Conservation (phyloP, 140 eudicot species). For the Ambrosia hybrid region DNA sequence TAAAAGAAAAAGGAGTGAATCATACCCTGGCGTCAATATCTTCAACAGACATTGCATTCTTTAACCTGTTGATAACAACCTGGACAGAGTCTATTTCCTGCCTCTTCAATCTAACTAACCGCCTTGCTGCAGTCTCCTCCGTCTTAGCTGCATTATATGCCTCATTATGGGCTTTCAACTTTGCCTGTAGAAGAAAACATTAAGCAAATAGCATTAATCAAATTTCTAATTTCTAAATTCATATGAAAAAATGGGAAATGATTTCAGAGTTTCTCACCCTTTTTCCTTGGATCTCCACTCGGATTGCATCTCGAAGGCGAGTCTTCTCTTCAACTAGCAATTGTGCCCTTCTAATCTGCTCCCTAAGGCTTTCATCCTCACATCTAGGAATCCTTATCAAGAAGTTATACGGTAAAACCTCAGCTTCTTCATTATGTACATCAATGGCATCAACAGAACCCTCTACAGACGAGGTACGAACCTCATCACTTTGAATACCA, state of each 20-base stretch:
- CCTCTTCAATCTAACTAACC: constrained; percentile 53
- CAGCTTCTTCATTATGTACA: constrained; percentile 35
- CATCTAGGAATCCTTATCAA: constrained; percentile 69
- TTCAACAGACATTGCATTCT: constrained; percentile 73
- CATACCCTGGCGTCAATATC: constrained; percentile 72
- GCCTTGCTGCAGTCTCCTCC: constrained; percentile 60
- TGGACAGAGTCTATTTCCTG: constrained; percentile 71
- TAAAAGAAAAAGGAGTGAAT: constrained; percentile 12
- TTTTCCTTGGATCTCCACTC: constrained; percentile 40
- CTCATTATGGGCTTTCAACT: constrained; percentile 40
- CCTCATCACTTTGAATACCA: constrained; percentile 33
- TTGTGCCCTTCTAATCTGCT: constrained; percentile 60
- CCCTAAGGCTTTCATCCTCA: constrained; percentile 60
- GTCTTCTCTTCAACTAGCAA: constrained; percentile 71
- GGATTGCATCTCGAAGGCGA: constrained; percentile 55
- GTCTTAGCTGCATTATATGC: constrained; percentile 53
- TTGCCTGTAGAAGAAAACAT: constrained; percentile 55
- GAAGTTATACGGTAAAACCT: constrained; percentile 51
- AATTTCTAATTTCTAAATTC: constrained; percentile 1
- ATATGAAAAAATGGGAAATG: constrained; percentile 2
- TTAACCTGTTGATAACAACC: constrained; percentile 56
- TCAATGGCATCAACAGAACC: constrained; percentile 42
- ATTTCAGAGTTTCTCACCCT: constrained; percentile 43
- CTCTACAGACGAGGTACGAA: constrained; percentile 34
- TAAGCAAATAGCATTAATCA: constrained; percentile 9